These are phyloP conservation scores for Mycena alexandri DNA, from an alignment of 768 basidiomycete species.

Conservation along the genomic window DNA sequence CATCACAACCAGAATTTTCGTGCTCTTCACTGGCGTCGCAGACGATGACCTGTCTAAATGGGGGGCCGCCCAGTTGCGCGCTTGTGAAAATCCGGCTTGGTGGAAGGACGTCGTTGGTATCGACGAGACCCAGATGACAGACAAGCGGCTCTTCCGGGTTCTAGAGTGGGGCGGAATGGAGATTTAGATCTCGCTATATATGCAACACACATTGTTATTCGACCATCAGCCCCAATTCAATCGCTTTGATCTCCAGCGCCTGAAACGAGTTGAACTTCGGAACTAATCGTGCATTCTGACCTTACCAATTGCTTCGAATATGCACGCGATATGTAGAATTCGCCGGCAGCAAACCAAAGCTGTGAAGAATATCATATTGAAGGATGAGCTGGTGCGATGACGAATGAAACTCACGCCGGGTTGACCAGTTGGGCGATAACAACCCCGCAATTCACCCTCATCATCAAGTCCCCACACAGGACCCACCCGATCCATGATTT, in stretches of 20 bases:
- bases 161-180: conserved; percentile 51
- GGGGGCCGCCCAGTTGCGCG: background rate
- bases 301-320: conserved; percentile 54
- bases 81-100: conserved; percentile 27
- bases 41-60: conserved; percentile 11
- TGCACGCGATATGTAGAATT: conserved; percentile 48
- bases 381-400: background rate
- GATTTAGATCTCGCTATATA: conserved; percentile 16
- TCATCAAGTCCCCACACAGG: conserved; percentile 55
- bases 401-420: conserved; percentile 49
- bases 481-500: conserved; percentile 46
- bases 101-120: conserved; percentile 25
- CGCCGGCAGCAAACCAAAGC: conserved; percentile 58
- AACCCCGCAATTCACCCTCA: conserved; percentile 55
- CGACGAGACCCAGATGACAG: background rate
- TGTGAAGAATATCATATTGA: conserved; percentile 26
- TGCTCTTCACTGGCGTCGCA: conserved; percentile 49
- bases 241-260: conserved; percentile 53
- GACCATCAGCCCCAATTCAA: conserved; percentile 26
- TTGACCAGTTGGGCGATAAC: conserved; percentile 57
- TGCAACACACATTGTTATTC: background rate
- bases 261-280: conserved; percentile 17
- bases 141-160: conserved; percentile 42
- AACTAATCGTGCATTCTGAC: background rate
- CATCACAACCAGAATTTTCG: conserved; percentile 48